A percentile compares a stretch with the other conserved stretches of the same genome.
These are phyloP conservation scores for Hypoxylon sp. DNA, from an alignment of 2,329 filamentous ascomycete species.

Conservation along the genomic window DNA sequence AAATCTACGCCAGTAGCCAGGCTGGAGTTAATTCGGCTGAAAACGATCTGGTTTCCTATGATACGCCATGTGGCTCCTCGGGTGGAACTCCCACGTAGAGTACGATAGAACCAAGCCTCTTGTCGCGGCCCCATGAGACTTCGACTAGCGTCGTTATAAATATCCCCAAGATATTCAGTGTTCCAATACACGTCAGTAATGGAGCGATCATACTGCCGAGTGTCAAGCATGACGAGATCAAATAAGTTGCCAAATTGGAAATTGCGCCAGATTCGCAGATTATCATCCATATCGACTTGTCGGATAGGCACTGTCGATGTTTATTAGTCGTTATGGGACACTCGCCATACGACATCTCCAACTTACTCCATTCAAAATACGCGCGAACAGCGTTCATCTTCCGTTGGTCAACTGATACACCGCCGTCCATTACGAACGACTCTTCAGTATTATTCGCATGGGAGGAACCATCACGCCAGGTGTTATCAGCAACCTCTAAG, in stretches of 20 bases:
- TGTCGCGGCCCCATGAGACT: slow-evolving; percentile 80
- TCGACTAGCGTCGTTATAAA: slow-evolving; percentile 73
- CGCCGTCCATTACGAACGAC: slow-evolving; percentile 72
- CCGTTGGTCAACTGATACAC: slow-evolving; percentile 77
- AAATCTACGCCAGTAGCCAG: slow-evolving; percentile 52
- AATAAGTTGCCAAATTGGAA: slow-evolving; percentile 76
- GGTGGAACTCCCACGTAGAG: slow-evolving; percentile 68
- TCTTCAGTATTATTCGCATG: slow-evolving; percentile 76
- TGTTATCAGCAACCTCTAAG: slow-evolving; percentile 74
- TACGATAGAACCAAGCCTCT: slow-evolving; percentile 80
- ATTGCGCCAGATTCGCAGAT: slow-evolving; percentile 76
- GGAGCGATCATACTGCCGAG: slow-evolving; percentile 75
- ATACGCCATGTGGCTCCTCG: slow-evolving; percentile 79
- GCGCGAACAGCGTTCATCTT: slow-evolving; percentile 81
- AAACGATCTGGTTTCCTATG: slow-evolving; percentile 79
- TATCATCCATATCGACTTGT: slow-evolving; percentile 78
- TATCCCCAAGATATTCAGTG: slow-evolving; percentile 69
- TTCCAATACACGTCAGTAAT: slow-evolving; percentile 76
- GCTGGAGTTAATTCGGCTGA: slow-evolving; percentile 60
- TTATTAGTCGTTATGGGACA: slow-evolving; percentile 15
- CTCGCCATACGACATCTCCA: slow-evolving; percentile 50
- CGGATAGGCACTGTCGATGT: slow-evolving; percentile 60
- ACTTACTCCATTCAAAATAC: slow-evolving; percentile 77
- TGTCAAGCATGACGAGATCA: slow-evolving; percentile 79
- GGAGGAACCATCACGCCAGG: slow-evolving; percentile 72